Conservation (phyloP, 2,329 filamentous ascomycete species). For the Aspergillus fischeri region DNA sequence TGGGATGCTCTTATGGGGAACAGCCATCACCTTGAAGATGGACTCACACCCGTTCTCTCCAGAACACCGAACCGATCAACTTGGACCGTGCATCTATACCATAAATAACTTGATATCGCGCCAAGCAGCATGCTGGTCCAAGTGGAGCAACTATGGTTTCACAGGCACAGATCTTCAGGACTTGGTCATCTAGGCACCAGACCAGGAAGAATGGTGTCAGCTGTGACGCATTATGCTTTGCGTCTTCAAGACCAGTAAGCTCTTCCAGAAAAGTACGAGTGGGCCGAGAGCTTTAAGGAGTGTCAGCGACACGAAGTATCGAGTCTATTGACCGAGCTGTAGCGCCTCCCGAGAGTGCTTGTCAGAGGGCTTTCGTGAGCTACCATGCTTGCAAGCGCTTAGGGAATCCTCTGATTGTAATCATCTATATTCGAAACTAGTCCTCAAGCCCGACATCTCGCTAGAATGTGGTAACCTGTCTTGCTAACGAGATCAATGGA, state of each 20-base stretch:
- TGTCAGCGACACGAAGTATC: neutral
- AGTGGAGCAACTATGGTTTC: neutral
- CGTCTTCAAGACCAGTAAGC: neutral
- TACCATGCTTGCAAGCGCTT: neutral
- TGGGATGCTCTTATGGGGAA: neutral
- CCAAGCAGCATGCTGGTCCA: neutral
- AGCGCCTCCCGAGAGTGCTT: neutral
- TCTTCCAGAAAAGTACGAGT: too few relatives aligned
- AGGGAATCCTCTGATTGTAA: neutral
- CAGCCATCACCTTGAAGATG: neutral
- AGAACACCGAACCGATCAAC: too few relatives aligned
- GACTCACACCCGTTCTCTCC: neutral
- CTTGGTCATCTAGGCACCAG: neutral
- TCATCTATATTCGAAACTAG: neutral
- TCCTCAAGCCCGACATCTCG: neutral
- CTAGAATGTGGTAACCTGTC: neutral
- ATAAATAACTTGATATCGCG: neutral
- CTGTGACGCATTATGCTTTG: neutral
- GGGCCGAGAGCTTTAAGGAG: neutral
- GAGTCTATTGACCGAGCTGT: neutral
- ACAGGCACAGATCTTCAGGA: neutral
- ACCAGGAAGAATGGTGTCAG: neutral
- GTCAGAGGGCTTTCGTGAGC: neutral
- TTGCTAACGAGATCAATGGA: too few relatives aligned
- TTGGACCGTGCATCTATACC: neutral